phyloP scores from a whole-genome alignment of 2,329 filamentous ascomycete genomes.

The Trichoderma afroharzianum region DNA sequence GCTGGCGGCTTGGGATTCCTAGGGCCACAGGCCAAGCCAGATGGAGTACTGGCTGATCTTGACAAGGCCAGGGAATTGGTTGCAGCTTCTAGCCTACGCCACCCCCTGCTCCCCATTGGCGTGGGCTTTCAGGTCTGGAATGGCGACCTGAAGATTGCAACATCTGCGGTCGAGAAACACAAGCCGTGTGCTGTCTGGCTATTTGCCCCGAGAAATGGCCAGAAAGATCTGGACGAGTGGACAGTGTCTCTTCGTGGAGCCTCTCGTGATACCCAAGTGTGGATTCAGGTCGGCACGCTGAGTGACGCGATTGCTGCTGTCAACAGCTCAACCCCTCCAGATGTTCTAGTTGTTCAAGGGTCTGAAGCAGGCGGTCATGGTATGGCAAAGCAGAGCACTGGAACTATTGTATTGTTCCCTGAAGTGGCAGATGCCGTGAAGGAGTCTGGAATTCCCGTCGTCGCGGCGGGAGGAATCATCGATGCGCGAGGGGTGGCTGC shows the following conservation, averaged over 20 bases:
- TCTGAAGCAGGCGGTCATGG: slow-evolving; percentile 54
- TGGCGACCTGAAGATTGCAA: slow-evolving; percentile 33
- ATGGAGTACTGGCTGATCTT: slow-evolving; percentile 31
- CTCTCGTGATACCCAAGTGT: slow-evolving; percentile 43
- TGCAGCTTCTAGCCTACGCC: slow-evolving; percentile 18
- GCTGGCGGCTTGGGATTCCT: slow-evolving; percentile 64
- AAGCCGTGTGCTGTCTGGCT: slow-evolving; percentile 44
- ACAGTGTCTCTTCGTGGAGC: slow-evolving; percentile 39
- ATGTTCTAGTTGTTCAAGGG: slow-evolving; percentile 52
- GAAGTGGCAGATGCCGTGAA: slow-evolving; percentile 44
- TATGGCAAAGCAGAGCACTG: slow-evolving; percentile 39
- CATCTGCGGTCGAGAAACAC: slow-evolving; percentile 29
- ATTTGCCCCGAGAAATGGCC: slow-evolving; percentile 40
- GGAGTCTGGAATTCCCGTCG: slow-evolving; percentile 36
- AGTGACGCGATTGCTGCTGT: slow-evolving; percentile 43
- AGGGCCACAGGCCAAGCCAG: slow-evolving; percentile 36
- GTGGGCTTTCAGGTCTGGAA: slow-evolving; percentile 47
- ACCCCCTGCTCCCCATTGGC: slow-evolving; percentile 36
- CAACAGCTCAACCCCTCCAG: slow-evolving; percentile 35
- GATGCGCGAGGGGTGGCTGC: slow-evolving; percentile 51
- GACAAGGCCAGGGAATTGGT: slow-evolving; percentile 27
- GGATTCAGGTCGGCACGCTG: slow-evolving; percentile 51
- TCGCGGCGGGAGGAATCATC: slow-evolving; percentile 52
- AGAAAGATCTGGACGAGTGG: slow-evolving; percentile 42
- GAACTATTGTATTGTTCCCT: slow-evolving; percentile 47